Percentiles rank a stretch among this genome's conserved stretches.
phyloP scores from a whole-genome alignment of 352 stramenopile species.

The Phytophthora idaei region DNA sequence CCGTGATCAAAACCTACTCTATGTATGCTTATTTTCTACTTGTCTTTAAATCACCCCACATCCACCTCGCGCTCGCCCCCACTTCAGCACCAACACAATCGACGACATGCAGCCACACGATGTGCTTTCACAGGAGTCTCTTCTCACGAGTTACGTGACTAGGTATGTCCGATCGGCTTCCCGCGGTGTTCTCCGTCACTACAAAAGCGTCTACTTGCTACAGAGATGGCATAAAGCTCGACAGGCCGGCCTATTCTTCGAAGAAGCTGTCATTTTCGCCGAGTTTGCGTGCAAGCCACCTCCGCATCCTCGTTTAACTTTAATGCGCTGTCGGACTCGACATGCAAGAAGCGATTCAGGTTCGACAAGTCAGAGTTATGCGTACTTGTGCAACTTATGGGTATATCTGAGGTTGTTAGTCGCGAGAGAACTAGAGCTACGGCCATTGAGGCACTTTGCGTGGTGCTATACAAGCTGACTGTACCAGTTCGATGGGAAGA shows the following conservation, averaged over 20 bases:
- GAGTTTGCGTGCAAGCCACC: not conserved
- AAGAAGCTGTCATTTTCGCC: not conserved
- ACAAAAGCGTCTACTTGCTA: not conserved
- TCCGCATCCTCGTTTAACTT: not conserved
- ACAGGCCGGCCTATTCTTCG: not conserved
- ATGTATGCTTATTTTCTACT: too few relatives aligned
- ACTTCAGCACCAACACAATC: not conserved
- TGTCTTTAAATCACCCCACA: too few relatives aligned
- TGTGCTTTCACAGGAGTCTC: not conserved
- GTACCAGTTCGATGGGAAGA: not conserved
- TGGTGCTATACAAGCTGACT: not conserved
- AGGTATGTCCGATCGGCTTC: not conserved
- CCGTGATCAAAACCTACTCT: not conserved
- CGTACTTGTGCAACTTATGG: not conserved
- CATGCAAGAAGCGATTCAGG: not conserved
- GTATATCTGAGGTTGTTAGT: not conserved
- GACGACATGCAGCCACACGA: not conserved
- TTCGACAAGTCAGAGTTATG: slow-evolving; percentile 10
- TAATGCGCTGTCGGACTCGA: not conserved
- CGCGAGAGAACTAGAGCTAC: not conserved
- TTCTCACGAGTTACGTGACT: not conserved
- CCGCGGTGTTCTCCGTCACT: not conserved
- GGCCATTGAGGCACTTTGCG: not conserved
- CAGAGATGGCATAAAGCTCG: slow-evolving; percentile 1
- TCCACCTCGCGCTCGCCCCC: too few relatives aligned